Evolutionary conservation across 306 rosid genomes (phyloP).

Genomic region (Sechiopsis laciniata): DNA sequence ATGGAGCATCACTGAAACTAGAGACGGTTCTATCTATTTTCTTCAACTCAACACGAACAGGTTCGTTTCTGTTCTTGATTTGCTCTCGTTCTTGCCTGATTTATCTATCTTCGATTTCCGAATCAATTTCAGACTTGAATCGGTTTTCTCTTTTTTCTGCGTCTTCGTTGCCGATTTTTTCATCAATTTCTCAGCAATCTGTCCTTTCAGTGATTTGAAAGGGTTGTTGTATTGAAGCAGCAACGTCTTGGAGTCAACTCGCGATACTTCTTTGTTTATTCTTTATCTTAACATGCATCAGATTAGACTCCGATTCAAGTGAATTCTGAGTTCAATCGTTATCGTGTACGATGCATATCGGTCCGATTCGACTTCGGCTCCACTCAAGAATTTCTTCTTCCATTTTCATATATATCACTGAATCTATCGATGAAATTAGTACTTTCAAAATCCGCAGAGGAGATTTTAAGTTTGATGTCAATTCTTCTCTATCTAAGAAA

Average conservation of each 20-base stretch:
- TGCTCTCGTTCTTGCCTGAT: background rate
- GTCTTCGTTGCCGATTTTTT: background rate
- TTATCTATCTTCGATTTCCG: background rate
- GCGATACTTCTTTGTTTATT: background rate
- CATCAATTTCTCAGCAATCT: background rate
- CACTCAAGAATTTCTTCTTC: background rate
- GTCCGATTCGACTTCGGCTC: background rate
- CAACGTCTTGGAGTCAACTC: background rate
- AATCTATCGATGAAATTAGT: background rate
- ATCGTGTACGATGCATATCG: background rate
- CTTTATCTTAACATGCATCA: background rate
- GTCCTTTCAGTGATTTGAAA: background rate
- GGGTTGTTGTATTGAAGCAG: background rate
- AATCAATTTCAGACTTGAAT: background rate
- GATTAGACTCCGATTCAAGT: background rate
- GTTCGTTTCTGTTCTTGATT: background rate
- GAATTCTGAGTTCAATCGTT: background rate
- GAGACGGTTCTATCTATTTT: background rate
- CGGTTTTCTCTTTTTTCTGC: background rate
- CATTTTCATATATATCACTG: too few species aligned
- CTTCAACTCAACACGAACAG: background rate
- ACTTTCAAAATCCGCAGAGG: background rate
- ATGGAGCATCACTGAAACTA: background rate
- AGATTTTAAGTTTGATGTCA: background rate
- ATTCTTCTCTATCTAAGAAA: background rate